These are phyloP conservation scores for Carallia brachiata DNA, from an alignment of 345 rosid species.

Conservation along the genomic window DNA sequence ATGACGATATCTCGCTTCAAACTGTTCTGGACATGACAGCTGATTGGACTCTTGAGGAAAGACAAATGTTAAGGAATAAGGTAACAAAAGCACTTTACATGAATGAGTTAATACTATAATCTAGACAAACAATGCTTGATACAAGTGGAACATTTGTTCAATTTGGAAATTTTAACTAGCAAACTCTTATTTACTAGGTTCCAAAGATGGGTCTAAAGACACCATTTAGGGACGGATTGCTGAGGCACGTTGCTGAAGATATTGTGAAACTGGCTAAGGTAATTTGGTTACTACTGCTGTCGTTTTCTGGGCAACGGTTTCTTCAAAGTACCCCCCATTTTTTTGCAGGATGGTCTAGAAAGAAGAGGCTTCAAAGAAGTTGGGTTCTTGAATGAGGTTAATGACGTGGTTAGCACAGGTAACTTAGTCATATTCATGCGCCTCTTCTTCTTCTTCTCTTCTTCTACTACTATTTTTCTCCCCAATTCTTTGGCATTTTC, in stretches of 20 bases:
- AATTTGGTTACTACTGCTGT: constrained; percentile 6
- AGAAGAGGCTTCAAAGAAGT: constrained; percentile 92
- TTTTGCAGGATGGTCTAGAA: constrained; percentile 83
- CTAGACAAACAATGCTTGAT: neutral
- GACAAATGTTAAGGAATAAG: constrained; percentile 84
- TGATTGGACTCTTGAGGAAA: constrained; percentile 93
- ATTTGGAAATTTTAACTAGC: constrained; percentile 19
- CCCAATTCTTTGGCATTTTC: neutral
- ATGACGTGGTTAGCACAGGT: constrained; percentile 94
- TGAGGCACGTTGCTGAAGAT: constrained; percentile 80
- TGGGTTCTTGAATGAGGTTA: constrained; percentile 77
- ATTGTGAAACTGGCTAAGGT: constrained; percentile 83
- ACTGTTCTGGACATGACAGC: constrained; percentile 69
- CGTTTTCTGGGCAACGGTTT: neutral
- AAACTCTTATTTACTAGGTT: constrained; percentile 48
- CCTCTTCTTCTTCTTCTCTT: neutral
- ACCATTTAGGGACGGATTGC: constrained; percentile 80
- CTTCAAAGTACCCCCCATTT: neutral
- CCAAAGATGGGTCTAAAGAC: constrained; percentile 82
- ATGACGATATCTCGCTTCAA: constrained; percentile 85
- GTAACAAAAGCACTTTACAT: constrained; percentile 32
- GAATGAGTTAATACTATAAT: constrained; percentile 1
- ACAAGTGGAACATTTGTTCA: neutral
- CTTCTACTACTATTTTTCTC: neutral
- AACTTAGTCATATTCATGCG: neutral